Conservation (phyloP, 345 rosid species). For the Pugionium cornutum region DNA sequence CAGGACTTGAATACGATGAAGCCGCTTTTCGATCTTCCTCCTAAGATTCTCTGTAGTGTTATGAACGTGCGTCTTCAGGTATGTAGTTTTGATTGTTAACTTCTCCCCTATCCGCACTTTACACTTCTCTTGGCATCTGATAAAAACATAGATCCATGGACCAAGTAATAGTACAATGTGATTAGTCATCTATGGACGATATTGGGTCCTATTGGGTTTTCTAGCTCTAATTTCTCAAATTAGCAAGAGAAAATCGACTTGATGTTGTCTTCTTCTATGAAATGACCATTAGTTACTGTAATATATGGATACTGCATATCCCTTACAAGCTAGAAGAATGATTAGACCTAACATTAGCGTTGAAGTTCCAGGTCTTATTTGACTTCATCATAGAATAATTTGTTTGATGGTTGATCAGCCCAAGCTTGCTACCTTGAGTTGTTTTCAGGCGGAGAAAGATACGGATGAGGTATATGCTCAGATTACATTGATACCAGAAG, state of each 20-base stretch:
- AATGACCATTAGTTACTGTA: neutral
- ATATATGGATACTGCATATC: slow-evolving; percentile 8
- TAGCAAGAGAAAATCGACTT: neutral
- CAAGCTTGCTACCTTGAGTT: slow-evolving; percentile 11
- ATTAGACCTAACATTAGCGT: neutral
- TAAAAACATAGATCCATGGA: slow-evolving; percentile 5
- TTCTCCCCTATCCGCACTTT: neutral
- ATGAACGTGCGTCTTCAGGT: slow-evolving; percentile 75
- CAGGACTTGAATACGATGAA: slow-evolving; percentile 69
- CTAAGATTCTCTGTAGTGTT: slow-evolving; percentile 85
- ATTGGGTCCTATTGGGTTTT: neutral
- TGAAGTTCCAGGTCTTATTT: slow-evolving; percentile 18
- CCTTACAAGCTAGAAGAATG: neutral
- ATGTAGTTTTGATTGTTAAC: slow-evolving; percentile 16
- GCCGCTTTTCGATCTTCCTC: slow-evolving; percentile 65
- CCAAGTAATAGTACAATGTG: neutral
- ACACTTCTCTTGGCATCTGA: neutral
- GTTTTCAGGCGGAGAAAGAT: slow-evolving; percentile 84
- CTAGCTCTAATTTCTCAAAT: slow-evolving; percentile 11
- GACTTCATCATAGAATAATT: slow-evolving; percentile 1
- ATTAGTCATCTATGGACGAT: neutral
- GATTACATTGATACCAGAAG: slow-evolving; percentile 72
- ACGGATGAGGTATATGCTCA: slow-evolving; percentile 97
- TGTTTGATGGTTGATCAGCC: neutral
- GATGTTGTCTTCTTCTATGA: slow-evolving; percentile 7